phyloP scores from a whole-genome alignment of 306 rosid genomes.

The Begonia loranthoides region DNA sequence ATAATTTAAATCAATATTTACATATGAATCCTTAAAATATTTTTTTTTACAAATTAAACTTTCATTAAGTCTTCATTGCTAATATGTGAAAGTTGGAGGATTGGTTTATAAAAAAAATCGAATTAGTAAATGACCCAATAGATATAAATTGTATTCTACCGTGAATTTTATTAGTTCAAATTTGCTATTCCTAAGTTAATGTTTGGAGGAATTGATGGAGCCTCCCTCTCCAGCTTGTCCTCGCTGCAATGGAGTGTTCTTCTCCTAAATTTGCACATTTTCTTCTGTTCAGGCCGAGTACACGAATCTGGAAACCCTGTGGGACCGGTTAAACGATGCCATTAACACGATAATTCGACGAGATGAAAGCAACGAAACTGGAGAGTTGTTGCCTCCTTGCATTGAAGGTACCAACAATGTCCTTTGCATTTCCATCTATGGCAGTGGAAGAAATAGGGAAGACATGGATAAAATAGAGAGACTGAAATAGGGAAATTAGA shows the following conservation, averaged over 20 bases:
- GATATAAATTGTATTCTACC: too few relatives aligned
- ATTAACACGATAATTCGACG: conserved; percentile 85
- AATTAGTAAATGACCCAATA: too few relatives aligned
- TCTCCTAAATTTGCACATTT: conserved; percentile 19
- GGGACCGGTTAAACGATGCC: conserved; percentile 94
- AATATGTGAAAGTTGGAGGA: too few relatives aligned
- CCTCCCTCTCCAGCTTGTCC: conserved; percentile 9
- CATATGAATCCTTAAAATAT: conserved; percentile 13
- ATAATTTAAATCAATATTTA: conserved; percentile 9
- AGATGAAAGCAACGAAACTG: conserved; percentile 77
- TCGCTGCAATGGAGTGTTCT: neutral
- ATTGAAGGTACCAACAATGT: conserved; percentile 65
- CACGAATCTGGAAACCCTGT: conserved; percentile 56
- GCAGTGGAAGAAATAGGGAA: too few relatives aligned
- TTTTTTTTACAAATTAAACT: too few relatives aligned
- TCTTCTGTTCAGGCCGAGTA: conserved; percentile 70
- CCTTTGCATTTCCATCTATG: conserved; percentile 3
- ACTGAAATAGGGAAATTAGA: too few relatives aligned
- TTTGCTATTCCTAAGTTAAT: too few relatives aligned
- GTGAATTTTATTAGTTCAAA: too few relatives aligned
- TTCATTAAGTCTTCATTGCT: too few relatives aligned
- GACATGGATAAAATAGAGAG: too few relatives aligned
- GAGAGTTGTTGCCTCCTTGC: conserved; percentile 91
- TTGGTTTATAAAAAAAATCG: too few relatives aligned
- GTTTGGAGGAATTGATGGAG: too few relatives aligned